Base-by-base conservation (phyloP, 2,329 filamentous ascomycete species). In the Nothopassalora personata region DNA sequence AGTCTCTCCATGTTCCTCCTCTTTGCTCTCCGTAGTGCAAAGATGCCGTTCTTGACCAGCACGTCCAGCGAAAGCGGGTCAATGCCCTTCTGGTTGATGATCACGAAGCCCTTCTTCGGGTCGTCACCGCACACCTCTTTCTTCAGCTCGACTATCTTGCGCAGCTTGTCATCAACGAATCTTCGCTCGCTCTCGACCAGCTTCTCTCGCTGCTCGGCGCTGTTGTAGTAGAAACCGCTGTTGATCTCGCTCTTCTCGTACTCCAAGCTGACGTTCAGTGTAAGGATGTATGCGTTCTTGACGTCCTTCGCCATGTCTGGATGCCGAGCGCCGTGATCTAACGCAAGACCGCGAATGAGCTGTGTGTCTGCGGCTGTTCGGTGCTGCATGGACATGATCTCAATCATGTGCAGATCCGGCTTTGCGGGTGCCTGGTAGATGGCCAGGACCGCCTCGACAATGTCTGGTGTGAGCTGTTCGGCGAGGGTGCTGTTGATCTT, bases 301-400 rank as follows among this genome's bases (percentile, higher is more conserved):
- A 99, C 86, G 59, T 89, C 84, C 81, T 96, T 97, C 8, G 94
- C 91, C 94, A 99, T 99, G 72, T 99, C 94, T 3, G 94, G 94
- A 77, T 99, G 94, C 72, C 94, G 86, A 11, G 94, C 92, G 66
- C 94, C 94, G 75, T 99, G 94, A 71, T 99, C 94, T 61, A 99
- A 80, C 9, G 91, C 94, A 59, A 99, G 82, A 60, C 94, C 94
- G 65, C 89, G 86, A 75, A 99, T 97, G 60, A 99, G 85, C 76
- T 96, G 91, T 58, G 94, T 99, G 76, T 99, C 94, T 33, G 94
- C 90, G 60, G 93, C 92, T 54, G 90, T 91, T 68, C 93, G 89
- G 80, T 99, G 94, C 80, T 99, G 94, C 93, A 99, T 97, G 75
- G 96, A 97, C 94, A 99, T 99, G 70, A 99, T 97, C 78, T 99